phyloP scores from a whole-genome alignment of 1,139 yeast genomes.

The Saccharomyces pastorianus region DNA sequence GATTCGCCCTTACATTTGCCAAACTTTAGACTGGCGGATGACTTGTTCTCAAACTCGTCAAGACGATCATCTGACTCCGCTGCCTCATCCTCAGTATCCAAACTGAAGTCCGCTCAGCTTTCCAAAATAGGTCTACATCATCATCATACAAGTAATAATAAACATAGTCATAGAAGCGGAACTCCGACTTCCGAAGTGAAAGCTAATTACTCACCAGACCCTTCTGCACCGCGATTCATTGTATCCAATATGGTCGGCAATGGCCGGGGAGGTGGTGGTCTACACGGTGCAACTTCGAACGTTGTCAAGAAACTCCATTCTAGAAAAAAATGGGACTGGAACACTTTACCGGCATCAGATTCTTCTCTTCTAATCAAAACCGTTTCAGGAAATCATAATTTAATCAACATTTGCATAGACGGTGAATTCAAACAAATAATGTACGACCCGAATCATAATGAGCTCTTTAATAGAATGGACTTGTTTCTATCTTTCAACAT shows the following conservation, averaged over 20 bases:
- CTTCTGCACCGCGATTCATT: not conserved
- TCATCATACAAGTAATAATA: not conserved
- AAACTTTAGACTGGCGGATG: not conserved
- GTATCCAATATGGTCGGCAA: not conserved
- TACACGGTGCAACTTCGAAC: constrained; percentile 8
- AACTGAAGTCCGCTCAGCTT: not conserved
- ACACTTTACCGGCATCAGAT: constrained; percentile 14
- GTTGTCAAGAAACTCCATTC: constrained; percentile 12
- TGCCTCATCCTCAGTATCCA: not conserved
- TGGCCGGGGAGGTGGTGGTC: not conserved
- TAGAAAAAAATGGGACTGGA: constrained; percentile 19
- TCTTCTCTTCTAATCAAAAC: constrained; percentile 5
- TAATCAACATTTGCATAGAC: constrained; percentile 11
- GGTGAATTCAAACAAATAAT: constrained; percentile 22
- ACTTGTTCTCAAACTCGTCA: not conserved
- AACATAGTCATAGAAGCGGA: not conserved
- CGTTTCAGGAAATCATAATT: constrained; percentile 5
- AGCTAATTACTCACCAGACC: not conserved
- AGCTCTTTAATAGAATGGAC: constrained; percentile 19
- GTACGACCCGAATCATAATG: constrained; percentile 23
- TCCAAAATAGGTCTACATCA: not conserved
- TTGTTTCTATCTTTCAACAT: constrained; percentile 23
- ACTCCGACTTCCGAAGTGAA: not conserved
- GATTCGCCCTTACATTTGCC: not conserved
- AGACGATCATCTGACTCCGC: not conserved